Percentiles rank a stretch among this genome's conserved stretches.
Conservation (phyloP, 495 filamentous ascomycete genomes). For the Lophiotrema nucula region DNA sequence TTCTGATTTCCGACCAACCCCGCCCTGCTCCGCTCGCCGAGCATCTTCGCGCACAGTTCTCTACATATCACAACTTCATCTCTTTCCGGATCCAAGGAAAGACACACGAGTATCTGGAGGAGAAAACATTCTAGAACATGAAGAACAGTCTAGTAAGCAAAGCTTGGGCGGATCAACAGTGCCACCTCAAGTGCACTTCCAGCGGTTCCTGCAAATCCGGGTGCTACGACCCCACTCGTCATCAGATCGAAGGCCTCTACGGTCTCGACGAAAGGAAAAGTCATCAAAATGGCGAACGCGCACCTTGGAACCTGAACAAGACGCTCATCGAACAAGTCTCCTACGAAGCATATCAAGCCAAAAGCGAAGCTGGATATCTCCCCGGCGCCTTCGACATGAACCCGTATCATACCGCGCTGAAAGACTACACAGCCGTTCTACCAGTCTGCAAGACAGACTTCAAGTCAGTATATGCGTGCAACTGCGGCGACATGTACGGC, state of each 20-base stretch:
- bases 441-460: background rate
- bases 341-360: background rate
- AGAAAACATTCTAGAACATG: background rate
- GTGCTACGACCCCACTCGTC: background rate
- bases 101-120: background rate
- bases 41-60: background rate
- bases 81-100: background rate
- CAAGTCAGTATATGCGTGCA: background rate
- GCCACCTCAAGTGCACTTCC: background rate
- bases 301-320: background rate
- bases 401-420: background rate
- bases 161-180: background rate
- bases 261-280: too few species aligned
- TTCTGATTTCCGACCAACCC: too few species aligned
- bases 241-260: background rate
- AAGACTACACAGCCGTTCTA: background rate
- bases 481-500: background rate
- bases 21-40: background rate
- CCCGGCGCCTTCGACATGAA: background rate
- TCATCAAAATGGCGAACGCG: background rate
- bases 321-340: background rate
- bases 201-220: background rate
- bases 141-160: background rate
- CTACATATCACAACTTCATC: background rate
- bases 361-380: background rate